These are phyloP conservation scores for Cryptomeria japonica DNA, from an alignment of 75 land plant genomes.

Conservation along the genomic window DNA sequence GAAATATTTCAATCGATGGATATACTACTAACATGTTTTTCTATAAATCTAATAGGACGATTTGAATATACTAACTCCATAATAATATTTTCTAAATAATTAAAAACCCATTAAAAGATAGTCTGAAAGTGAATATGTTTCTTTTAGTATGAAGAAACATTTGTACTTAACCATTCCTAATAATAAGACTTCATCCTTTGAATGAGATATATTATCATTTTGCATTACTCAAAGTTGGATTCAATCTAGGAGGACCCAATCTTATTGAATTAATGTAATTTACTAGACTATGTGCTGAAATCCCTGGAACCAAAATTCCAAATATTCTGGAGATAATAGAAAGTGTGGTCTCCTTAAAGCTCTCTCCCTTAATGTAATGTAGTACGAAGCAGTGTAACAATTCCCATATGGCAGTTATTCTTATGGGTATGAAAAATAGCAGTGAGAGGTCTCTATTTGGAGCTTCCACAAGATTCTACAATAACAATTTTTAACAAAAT, in stretches of 20 bases:
- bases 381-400: constrained; percentile 31
- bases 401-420: constrained; percentile 55
- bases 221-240: background rate
- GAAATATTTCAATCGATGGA: too few species aligned
- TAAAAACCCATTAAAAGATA: too few species aligned
- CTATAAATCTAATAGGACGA: too few species aligned
- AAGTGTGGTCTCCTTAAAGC: constrained; percentile 44
- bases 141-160: too few species aligned
- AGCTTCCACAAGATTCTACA: constrained; percentile 51
- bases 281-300: constrained; percentile 54
- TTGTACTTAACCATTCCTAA: too few species aligned
- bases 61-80: too few species aligned
- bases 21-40: too few species aligned
- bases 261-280: constrained; percentile 69
- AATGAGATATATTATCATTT: too few species aligned
- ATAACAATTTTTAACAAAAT: background rate
- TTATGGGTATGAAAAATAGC: constrained; percentile 13
- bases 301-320: constrained; percentile 57
- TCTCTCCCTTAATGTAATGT: constrained; percentile 23
- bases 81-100: too few species aligned
- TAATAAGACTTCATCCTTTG: too few species aligned
- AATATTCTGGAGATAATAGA: constrained; percentile 23
- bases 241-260: constrained; percentile 26
- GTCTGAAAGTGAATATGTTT: too few species aligned
- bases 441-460: constrained; percentile 60